Base-by-base conservation (phyloP, 139 green algal genomes). In the Chlorella sp. region DNA sequence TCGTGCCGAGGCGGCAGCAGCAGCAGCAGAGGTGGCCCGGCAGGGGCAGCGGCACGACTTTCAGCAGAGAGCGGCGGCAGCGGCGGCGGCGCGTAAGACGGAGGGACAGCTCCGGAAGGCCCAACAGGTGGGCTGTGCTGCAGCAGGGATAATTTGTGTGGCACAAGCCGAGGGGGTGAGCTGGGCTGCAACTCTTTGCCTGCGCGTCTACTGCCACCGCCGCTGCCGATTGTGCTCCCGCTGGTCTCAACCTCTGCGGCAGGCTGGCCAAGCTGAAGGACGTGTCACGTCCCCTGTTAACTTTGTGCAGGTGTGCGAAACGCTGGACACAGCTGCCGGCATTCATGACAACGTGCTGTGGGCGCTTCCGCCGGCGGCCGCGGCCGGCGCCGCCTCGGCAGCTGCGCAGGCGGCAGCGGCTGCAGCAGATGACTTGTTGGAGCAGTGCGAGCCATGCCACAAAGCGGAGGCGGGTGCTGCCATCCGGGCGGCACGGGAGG, bases 271-370 rank as follows among this genome's bases (percentile, higher is more conserved):
- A n/a, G n/a, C n/a, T n/a, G n/a, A n/a, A n/a, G n/a, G n/a, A n/a
- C n/a, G n/a, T n/a, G n/a, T n/a, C n/a, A n/a, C n/a, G n/a, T n/a
- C n/a, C n/a, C n/a, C n/a, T n/a, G n/a, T n/a, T n/a, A n/a, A n/a
- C n/a, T n/a, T n/a, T n/a, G n/a, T 44, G 44, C 64, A 86, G 83
- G 80, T 74, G 9, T 84, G 74, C 72, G 87, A 90, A 47, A 85
- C 72, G 34, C 84, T 90, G 26, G 87, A 90, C 74, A 68, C 39
- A 1, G 78, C 63, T 25, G 60, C 78, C n/a, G 79, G 87, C 34
- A 47, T 90, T 13, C 25, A 63, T 41, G 4, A 13, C 7, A 74
- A 73, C 63, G 34, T 83, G 6, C 62, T 90, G 71, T 90, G 87
- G 87, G 63, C 56, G 4, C 67, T 34, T 16, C 47, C 72, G 18